A percentile compares a stretch with the other conserved stretches of the same genome.
Conservation (phyloP, 106 monocot species). For the Triglochin maritima region DNA sequence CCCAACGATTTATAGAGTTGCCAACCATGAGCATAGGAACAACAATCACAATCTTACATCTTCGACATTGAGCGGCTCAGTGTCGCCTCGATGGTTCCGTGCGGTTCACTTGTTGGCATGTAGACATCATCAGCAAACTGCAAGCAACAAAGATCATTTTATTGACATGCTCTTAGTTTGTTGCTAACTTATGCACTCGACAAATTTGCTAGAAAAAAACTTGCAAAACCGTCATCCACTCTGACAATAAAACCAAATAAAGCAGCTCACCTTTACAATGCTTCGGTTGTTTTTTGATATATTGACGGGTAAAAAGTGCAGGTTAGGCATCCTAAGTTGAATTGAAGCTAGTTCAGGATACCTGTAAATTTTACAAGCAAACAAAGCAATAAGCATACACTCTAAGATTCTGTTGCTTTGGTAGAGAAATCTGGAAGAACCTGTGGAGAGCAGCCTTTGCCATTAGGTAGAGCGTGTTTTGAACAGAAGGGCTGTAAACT, state of each 20-base stretch:
- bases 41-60: neutral
- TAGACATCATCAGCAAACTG: constrained; percentile 95
- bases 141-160: neutral
- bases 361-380: constrained; percentile 25
- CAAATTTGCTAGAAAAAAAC: too few relatives aligned
- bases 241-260: neutral
- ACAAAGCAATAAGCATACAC: neutral
- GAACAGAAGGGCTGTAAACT: constrained; percentile 91
- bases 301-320: constrained; percentile 90
- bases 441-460: constrained; percentile 69
- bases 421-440: constrained; percentile 10
- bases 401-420: neutral
- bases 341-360: constrained; percentile 48
- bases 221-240: neutral
- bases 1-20: too few relatives aligned
- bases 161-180: neutral
- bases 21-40: too few relatives aligned
- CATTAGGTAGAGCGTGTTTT: constrained; percentile 84
- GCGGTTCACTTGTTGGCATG: constrained; percentile 71
- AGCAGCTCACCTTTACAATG: constrained; percentile 52
- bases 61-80: constrained; percentile 29
- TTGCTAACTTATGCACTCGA: too few relatives aligned
- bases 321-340: constrained; percentile 79
- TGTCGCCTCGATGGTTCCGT: constrained; percentile 90
- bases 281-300: constrained; percentile 52